Evolutionary conservation across 768 basidiomycete species (phyloP).

Genomic region (Coprinopsis strossmayeri): DNA sequence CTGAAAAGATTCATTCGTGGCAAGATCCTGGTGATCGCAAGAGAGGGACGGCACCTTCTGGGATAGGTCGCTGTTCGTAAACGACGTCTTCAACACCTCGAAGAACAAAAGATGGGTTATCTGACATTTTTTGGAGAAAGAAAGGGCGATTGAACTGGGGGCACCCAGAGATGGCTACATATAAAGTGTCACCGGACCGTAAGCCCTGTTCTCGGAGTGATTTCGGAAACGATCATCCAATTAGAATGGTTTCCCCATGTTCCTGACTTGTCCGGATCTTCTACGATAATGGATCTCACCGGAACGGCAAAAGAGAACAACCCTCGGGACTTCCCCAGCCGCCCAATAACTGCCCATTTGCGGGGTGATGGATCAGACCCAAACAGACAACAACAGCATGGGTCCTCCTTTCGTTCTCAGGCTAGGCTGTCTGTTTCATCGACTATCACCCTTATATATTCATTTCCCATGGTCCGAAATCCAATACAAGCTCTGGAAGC

Average conservation of each 20-base stretch:
- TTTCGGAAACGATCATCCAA: constrained; percentile 4
- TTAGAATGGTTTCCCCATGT: too few species aligned
- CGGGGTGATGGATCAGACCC: too few species aligned
- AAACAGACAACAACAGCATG: too few species aligned
- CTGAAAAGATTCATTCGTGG: constrained; percentile 26
- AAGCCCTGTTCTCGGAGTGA: constrained; percentile 6
- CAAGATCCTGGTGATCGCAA: background rate
- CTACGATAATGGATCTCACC: too few species aligned
- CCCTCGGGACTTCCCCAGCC: too few species aligned
- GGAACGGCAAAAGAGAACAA: too few species aligned
- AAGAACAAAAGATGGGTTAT: constrained; percentile 79
- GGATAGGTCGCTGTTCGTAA: constrained; percentile 73
- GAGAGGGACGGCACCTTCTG: constrained; percentile 42
- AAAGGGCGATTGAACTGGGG: constrained; percentile 2
- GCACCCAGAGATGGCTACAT: constrained; percentile 3
- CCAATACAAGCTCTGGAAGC: too few species aligned
- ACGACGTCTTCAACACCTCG: constrained; percentile 59
- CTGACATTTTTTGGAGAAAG: constrained; percentile 40
- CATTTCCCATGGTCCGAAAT: background rate
- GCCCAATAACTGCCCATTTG: too few species aligned
- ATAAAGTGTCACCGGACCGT: constrained; percentile 12
- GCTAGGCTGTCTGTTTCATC: background rate
- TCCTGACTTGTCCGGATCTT: too few species aligned
- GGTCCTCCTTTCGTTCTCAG: background rate
- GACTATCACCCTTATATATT: background rate